Conservation (phyloP, 345 rosid species). For the Eucalyptus shirleyi region DNA sequence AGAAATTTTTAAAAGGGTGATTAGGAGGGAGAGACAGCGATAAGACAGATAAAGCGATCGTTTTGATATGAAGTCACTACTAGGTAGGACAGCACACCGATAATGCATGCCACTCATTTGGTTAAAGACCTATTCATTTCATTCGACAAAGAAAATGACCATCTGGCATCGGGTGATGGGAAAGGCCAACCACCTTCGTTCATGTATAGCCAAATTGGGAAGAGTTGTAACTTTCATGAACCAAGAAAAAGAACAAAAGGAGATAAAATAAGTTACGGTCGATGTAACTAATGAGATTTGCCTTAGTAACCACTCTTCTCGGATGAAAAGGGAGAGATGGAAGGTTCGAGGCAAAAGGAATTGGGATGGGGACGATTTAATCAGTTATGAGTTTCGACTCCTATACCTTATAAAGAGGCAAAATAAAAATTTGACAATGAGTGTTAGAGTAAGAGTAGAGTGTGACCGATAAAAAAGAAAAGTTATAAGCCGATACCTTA, state of each 20-base stretch:
- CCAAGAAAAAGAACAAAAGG: background rate
- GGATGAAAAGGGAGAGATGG: too few species aligned
- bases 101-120: background rate
- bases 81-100: background rate
- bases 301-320: rapidly evolving
- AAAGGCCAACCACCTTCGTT: background rate
- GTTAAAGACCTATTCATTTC: background rate
- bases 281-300: rapidly evolving
- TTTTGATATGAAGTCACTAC: background rate
- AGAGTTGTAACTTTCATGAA: background rate
- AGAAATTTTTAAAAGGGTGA: background rate
- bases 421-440: too few species aligned
- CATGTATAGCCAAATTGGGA: background rate
- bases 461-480: rapidly evolving
- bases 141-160: background rate
- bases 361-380: too few species aligned
- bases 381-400: too few species aligned
- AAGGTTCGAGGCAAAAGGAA: too few species aligned
- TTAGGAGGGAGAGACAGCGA: background rate
- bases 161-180: background rate
- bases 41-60: background rate
- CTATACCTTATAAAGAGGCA: too few species aligned
- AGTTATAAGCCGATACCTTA: background rate
- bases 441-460: too few species aligned
- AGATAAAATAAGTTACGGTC: background rate